phyloP scores from a whole-genome alignment of 108 stramenopile genomes.

The Ochromonas danica region DNA sequence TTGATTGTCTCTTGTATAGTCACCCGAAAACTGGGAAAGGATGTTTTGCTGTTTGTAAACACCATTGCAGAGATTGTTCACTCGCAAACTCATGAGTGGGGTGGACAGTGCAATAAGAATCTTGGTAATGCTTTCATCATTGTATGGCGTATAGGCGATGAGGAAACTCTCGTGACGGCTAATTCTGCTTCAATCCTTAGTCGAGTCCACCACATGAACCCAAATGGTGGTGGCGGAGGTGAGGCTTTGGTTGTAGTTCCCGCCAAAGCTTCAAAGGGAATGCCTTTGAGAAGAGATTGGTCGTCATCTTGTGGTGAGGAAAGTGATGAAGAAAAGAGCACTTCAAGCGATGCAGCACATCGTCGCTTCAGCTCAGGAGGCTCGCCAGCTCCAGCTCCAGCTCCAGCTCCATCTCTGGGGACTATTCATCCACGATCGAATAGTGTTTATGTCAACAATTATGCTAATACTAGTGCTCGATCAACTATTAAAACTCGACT shows the following conservation, averaged over 20 bases:
- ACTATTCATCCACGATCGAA: too few relatives aligned
- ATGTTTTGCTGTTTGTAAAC: constrained; percentile 89
- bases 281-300: too few relatives aligned
- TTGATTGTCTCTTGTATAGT: constrained; percentile 6
- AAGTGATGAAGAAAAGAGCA: too few relatives aligned
- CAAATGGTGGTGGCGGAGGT: not conserved
- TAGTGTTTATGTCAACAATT: not conserved
- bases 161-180: not conserved
- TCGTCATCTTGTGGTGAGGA: too few relatives aligned
- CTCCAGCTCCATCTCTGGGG: too few relatives aligned
- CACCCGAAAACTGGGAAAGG: constrained; percentile 69
- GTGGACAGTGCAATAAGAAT: constrained; percentile 92
- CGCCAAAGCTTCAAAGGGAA: too few relatives aligned
- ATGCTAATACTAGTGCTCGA: not conserved
- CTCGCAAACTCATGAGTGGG: constrained; percentile 74
- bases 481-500: not conserved
- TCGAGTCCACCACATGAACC: too few relatives aligned
- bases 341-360: too few relatives aligned
- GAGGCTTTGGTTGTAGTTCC: not conserved
- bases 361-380: too few relatives aligned
- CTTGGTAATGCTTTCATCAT: constrained; percentile 84
- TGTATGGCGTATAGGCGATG: constrained; percentile 78
- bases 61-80: constrained; percentile 84
- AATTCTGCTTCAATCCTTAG: too few relatives aligned
- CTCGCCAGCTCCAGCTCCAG: too few relatives aligned